phyloP scores from a whole-genome alignment of 2,329 filamentous ascomycete species.

The Fusarium beomiforme region DNA sequence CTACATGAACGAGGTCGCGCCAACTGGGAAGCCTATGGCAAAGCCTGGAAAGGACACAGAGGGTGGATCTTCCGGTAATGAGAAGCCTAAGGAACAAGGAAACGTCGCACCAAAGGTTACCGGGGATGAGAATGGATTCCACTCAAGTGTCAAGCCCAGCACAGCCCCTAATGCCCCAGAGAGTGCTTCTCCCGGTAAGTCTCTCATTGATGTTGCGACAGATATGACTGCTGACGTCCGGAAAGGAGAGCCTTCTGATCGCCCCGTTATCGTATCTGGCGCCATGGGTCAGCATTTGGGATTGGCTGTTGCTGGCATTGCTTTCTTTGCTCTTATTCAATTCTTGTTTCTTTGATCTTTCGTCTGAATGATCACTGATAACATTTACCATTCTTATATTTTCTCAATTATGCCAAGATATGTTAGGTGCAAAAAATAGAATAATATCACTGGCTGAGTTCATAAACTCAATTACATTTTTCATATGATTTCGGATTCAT shows the following conservation, averaged over 20 bases:
- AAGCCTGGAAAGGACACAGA: not conserved
- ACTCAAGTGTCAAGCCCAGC: slow-evolving; percentile 9
- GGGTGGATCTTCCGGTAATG: not conserved
- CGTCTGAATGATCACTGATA: not conserved
- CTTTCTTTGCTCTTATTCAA: not conserved
- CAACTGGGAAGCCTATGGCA: not conserved
- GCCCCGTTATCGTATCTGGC: slow-evolving; percentile 11
- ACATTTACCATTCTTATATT: not conserved
- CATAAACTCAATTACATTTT: not conserved
- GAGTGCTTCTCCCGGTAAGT: slow-evolving; percentile 8
- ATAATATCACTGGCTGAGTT: not conserved
- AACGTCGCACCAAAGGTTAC: not conserved
- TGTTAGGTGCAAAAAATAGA: not conserved
- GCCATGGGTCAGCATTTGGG: not conserved
- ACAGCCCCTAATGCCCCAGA: not conserved
- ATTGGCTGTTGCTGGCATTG: not conserved
- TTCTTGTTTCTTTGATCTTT: not conserved
- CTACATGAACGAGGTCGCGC: slow-evolving; percentile 51
- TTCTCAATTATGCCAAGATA: not conserved
- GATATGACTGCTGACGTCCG: not conserved
- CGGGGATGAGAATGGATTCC: not conserved
- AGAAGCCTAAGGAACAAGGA: not conserved
- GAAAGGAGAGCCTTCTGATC: not conserved
- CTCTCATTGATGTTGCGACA: not conserved
- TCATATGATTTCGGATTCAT: not conserved